Evolutionary conservation across 1,284 basidiomycete species (phyloP), one percentile per base, ranked within the genome.

Genomic region (Leccinum huronense): DNA sequence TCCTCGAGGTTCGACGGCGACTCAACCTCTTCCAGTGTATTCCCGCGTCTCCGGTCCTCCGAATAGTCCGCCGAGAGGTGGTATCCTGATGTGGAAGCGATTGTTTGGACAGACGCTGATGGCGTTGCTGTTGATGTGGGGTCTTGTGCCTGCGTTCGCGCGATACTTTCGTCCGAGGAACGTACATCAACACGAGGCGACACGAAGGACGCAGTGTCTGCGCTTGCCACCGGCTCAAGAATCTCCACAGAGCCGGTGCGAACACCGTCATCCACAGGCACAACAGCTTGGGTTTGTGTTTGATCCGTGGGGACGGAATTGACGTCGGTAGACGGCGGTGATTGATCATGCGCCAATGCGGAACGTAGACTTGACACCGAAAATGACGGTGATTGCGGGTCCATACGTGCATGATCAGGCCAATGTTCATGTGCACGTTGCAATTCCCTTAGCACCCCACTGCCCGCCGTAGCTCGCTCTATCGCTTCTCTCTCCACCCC

Each of bases 401-500:
- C 62, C 64, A 71, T 55, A 53, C 19, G 58, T 38, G 62, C 31
- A 64, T 42, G 72, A 64, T 70, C 72, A 59, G 63, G 63, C 54
- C 60, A 19, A 48, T 67, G 65, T 40, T 66, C 72, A 53, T 66
- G 63, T 55, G 70, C 66, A 61, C 53, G 67, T 36, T 67, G 63
- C 62, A 74, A 61, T 57, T 76, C 73, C 63, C 69, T 74, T 9
- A 58, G 64, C 57, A 64, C 62, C 62, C 63, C 58, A 72, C 59
- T 73, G 72, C 65, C 65, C 59, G 65, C 63, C 58, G 64, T 68
- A 31, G 57, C 62, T 59, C 68, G 70, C 19, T 77, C 71, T 62
- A 70, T 66, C 36, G 65, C 81, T 63, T 80, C 77, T 70, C 71
- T 79, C 9, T 84, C 86, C 45, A 88, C 83, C 66, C 82, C 83